Base-by-base conservation (phyloP, 345 rosid species). In the Mercurialis annua region DNA sequence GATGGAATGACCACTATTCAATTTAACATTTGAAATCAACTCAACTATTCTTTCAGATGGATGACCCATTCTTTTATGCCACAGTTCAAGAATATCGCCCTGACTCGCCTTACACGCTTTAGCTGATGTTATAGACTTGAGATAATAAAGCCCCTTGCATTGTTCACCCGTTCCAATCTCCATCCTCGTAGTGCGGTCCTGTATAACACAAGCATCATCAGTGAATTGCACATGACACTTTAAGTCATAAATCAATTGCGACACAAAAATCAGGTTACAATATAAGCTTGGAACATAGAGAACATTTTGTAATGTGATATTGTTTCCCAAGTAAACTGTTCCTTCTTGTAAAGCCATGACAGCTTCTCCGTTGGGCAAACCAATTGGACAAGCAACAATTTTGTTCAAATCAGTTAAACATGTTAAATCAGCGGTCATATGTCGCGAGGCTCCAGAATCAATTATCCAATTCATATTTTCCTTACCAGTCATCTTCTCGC, bases 111-210 rank as follows among this genome's bases (percentile, higher is more conserved):
- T 31, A 15, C 40, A 49, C 2, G 53, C 53, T 11, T 42, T 16
- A 9, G 15, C 11, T 0, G 12, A 6, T 0, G 33, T 36, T 24
- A 53, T 46, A 4, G 21, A 26, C 0, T 44, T 0, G 0, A 62
- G 54, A 5, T 11, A 51, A n/a, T 71, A 70, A 0, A 71, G 12
- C 1, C 62, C 68, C 1, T 81, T 10, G 0, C 20, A 0, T 0
- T 16, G 34, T 11, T 71, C 69, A 51, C 70, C 59, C 11, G 0
- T 72, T 2, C 77, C 73, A 76, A 56, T 76, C 55, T 70, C 31
- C 65, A 4, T 72, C 61, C 70, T 65, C 70, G 53, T 65, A 58
- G 1, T 57, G 9, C 10, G 33, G 53, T 72, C 71, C 59, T 72
- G 34, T 57, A 49, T 64, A 40, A 30, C 69, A 71, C 23, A 71